These are phyloP conservation scores for Hordeum pubiflorum DNA, from an alignment of 202 grass and related monocot species.

Conservation along the genomic window DNA sequence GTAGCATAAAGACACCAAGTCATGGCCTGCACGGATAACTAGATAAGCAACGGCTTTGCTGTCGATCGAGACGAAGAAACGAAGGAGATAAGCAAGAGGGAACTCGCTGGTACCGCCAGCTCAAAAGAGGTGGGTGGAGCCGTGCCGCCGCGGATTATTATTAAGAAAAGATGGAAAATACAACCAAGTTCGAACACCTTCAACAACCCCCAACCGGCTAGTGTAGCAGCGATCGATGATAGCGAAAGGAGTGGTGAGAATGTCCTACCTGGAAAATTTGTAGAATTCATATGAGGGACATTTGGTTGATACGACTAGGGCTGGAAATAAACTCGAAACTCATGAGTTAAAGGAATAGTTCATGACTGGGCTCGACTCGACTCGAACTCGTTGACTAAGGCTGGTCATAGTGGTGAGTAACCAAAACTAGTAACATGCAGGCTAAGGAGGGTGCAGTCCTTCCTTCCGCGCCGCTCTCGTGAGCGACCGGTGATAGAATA, in stretches of 20 bases:
- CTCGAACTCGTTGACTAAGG: no score
- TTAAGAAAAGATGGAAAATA: neutral
- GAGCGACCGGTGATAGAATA: no score
- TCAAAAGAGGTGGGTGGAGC: constrained; percentile 5
- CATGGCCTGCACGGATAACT: constrained; percentile 8
- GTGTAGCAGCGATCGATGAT: neutral
- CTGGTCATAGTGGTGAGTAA: no score
- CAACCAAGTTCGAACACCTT: neutral
- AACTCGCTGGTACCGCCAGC: neutral
- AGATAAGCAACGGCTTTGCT: neutral
- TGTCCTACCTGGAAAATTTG: neutral
- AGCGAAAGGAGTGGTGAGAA: constrained; percentile 8
- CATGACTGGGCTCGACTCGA: no score
- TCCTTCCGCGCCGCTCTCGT: no score
- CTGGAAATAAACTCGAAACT: no score
- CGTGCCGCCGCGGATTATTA: neutral
- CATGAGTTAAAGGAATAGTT: no score
- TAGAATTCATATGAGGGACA: neutral
- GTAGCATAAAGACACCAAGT: neutral
- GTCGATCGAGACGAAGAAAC: neutral
- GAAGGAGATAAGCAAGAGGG: constrained; percentile 12
- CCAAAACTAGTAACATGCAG: no score
- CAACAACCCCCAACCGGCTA: neutral
- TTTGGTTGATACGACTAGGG: neutral
- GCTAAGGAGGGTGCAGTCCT: no score